Evolutionary conservation across 208 protist genomes (phyloP).

Genomic region (Trypanosoma rangeli): DNA sequence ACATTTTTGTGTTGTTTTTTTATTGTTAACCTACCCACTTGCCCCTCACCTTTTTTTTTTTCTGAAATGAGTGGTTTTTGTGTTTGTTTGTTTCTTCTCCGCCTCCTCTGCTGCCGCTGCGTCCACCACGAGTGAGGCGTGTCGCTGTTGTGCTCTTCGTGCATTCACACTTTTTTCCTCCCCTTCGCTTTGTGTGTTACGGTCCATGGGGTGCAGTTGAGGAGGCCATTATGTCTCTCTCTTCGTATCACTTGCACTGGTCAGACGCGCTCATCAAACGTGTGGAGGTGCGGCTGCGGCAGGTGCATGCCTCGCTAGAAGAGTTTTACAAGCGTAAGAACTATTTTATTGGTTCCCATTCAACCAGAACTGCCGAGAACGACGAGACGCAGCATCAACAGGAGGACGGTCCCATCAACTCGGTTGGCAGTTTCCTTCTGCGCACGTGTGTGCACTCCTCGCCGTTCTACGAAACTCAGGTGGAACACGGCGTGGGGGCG

Average conservation of each 20-base stretch:
- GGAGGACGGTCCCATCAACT: conserved; percentile 43
- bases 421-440: conserved; percentile 77
- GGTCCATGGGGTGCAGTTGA: not conserved
- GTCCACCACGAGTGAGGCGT: not conserved
- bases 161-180: conserved; percentile 20
- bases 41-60: too few species aligned
- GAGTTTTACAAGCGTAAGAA: conserved; percentile 65
- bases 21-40: too few species aligned
- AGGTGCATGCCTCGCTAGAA: conserved; percentile 60
- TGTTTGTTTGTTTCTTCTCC: conserved; percentile 3
- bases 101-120: not conserved
- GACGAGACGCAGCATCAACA: conserved; percentile 17
- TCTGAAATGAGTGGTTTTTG: not conserved
- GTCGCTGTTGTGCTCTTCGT: conserved; percentile 11
- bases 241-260: conserved; percentile 77
- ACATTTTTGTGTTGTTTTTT: not conserved
- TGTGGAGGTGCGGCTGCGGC: conserved; percentile 67
- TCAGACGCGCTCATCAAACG: conserved; percentile 66
- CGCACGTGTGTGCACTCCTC: conserved; percentile 71
- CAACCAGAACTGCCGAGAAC: conserved; percentile 14
- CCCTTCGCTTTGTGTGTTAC: conserved; percentile 15
- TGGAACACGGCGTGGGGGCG: conserved; percentile 56
- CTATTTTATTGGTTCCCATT: conserved; percentile 32
- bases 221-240: conserved; percentile 47
- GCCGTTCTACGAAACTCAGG: conserved; percentile 58